Base-by-base conservation (phyloP, 768 basidiomycete species). In the Boletus vermiculosoides region DNA sequence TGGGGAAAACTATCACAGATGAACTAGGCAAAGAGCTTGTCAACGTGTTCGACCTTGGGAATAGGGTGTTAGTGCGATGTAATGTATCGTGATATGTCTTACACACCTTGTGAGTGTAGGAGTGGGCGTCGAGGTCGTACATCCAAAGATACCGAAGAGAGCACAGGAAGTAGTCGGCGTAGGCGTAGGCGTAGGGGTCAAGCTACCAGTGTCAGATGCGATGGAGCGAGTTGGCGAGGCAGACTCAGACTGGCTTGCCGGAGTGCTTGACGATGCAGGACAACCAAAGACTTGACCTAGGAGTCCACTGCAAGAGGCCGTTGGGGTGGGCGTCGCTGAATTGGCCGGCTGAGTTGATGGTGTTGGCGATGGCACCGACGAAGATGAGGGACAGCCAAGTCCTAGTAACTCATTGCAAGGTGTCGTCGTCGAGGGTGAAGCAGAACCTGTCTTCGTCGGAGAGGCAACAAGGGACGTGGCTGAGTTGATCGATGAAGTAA, bases 1-100 rank as follows among this genome's bases (percentile, higher is more conserved):
- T n/a, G 28, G 74, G 71, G 63, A 75, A 72, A 37, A 58, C 67
- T 37, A 75, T 73, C 15, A 72, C 60, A 5, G 70, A 66, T 61
- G 67, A 67, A 13, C 46, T 28, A 49, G 56, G 54, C 18, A 41
- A 5, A 8, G 59, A 50, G 36, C 41, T 52, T 15, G 59, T 50
- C 44, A 22, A 28, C 41, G 10, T 18, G n/a, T 16, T 13, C 28
- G 39, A 30, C 34, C 60, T 65, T 52, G 45, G 28, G 20, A 31
- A 5, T 16, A 5, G 33, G 25, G 5, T 9, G 30, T 65, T 18
- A 65, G 48, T 42, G 31, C 8, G 10, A 30, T 16, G 33, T 4
- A 50, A 45, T 16, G n/a, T 22, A 34, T 22, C 5, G 5, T 6
- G 20, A 54, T 18, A 37, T 36, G 37, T 44, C 1, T 23, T 44